Conservation (phyloP, 1,284 basidiomycete species). For the Amylostereum chailletii region DNA sequence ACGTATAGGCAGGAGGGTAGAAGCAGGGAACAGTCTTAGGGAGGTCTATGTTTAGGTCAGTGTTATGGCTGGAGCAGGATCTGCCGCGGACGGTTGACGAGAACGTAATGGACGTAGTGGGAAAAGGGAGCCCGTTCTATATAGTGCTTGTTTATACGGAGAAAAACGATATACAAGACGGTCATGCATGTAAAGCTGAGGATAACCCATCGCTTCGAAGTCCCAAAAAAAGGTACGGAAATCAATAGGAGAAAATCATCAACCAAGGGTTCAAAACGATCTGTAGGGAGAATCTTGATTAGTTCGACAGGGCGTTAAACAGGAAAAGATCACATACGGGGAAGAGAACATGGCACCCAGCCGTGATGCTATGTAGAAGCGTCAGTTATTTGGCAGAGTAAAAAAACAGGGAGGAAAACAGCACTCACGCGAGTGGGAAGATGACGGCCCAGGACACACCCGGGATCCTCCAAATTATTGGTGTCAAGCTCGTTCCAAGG, state of each 20-base stretch:
- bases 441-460: slow-evolving; percentile 61
- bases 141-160: too few species aligned
- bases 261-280: slow-evolving; percentile 72
- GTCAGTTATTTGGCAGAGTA: slow-evolving; percentile 4
- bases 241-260: slow-evolving; percentile 59
- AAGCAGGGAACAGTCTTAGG: too few species aligned
- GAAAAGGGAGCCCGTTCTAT: too few species aligned
- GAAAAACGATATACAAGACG: too few species aligned
- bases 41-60: too few species aligned
- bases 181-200: background rate
- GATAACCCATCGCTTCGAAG: background rate
- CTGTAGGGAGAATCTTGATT: slow-evolving; percentile 20
- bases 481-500: slow-evolving; percentile 42
- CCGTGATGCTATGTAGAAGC: slow-evolving; percentile 34
- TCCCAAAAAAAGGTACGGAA: background rate
- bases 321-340: slow-evolving; percentile 36
- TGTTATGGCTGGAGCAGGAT: too few species aligned
- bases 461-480: slow-evolving; percentile 54
- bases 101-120: too few species aligned
- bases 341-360: slow-evolving; percentile 59
- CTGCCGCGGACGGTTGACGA: too few species aligned
- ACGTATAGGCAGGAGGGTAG: too few species aligned
- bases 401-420: slow-evolving; percentile 1
- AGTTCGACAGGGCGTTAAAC: background rate
- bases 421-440: slow-evolving; percentile 52